Conservation (phyloP, 176 grass and related monocot genomes). For the Triticum turgidum region DNA sequence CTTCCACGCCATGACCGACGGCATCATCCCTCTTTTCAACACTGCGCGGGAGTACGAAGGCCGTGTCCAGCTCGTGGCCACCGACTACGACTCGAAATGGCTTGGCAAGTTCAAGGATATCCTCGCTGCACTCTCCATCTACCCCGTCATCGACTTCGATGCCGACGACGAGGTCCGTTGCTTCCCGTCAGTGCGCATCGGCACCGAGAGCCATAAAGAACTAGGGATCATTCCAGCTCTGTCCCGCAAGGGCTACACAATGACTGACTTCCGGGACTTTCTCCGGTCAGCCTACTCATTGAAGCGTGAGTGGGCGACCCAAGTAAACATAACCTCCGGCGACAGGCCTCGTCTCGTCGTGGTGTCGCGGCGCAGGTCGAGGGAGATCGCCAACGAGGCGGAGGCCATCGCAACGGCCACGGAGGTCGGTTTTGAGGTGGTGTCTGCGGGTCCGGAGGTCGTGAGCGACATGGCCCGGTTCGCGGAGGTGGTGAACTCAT, state of each 20-base stretch:
- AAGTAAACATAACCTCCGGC: neutral
- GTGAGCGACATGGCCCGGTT: constrained; percentile 29
- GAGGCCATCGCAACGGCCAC: constrained; percentile 13
- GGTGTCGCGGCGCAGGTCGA: constrained; percentile 46
- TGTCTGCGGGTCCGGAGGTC: constrained; percentile 39
- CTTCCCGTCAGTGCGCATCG: constrained; percentile 47
- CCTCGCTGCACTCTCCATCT: constrained; percentile 40
- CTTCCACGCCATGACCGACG: constrained; percentile 70
- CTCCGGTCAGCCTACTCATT: constrained; percentile 43
- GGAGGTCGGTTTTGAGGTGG: constrained; percentile 50
- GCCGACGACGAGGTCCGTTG: constrained; percentile 51
- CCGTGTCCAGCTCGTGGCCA: constrained; percentile 49
- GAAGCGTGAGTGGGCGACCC: constrained; percentile 20
- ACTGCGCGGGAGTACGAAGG: constrained; percentile 44
- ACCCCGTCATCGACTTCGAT: constrained; percentile 52
- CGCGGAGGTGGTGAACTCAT: constrained; percentile 22
- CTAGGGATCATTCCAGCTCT: constrained; percentile 47
- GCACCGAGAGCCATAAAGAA: constrained; percentile 52
- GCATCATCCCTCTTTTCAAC: constrained; percentile 62
- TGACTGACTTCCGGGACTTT: constrained; percentile 59
- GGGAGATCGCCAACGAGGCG: constrained; percentile 47
- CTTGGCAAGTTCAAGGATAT: constrained; percentile 46
- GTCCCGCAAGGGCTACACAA: constrained; percentile 37
- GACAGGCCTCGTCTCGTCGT: constrained; percentile 52
- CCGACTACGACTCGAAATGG: constrained; percentile 22